phyloP scores from a whole-genome alignment of 805 yeast species.

The Wickerhamomyces ciferrii region DNA sequence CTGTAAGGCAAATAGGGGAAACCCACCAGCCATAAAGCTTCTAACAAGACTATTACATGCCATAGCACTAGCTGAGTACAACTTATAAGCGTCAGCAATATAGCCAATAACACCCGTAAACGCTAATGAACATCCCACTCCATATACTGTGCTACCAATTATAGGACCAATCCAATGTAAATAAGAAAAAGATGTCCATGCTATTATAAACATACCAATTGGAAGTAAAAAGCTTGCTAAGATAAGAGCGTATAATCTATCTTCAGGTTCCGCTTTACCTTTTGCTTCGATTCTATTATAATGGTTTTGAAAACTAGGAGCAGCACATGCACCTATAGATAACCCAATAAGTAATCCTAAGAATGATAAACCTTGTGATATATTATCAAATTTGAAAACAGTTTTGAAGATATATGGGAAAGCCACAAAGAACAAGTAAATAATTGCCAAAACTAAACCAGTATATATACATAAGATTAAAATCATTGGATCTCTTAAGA shows the following conservation, averaged over 20 bases:
- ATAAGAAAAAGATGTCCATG: conserved; percentile 57
- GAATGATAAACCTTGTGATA: conserved; percentile 62
- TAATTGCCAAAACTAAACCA: conserved; percentile 51
- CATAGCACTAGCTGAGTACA: conserved; percentile 48
- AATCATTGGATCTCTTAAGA: conserved; percentile 51
- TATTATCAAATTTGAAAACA: conserved; percentile 45
- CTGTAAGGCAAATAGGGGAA: conserved; percentile 52
- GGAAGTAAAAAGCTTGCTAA: conserved; percentile 65
- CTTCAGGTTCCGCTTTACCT: conserved; percentile 53
- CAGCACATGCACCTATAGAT: conserved; percentile 38
- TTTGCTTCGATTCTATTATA: conserved; percentile 38
- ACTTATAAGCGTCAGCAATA: conserved; percentile 57
- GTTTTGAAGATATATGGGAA: conserved; percentile 54
- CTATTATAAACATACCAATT: conserved; percentile 66
- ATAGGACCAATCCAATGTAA: conserved; percentile 73
- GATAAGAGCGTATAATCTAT: conserved; percentile 52
- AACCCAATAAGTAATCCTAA: conserved; percentile 52
- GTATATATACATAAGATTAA: conserved; percentile 48
- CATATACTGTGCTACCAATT: conserved; percentile 70
- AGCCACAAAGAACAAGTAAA: conserved; percentile 62
- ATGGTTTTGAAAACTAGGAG: conserved; percentile 35
- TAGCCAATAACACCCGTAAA: conserved; percentile 66
- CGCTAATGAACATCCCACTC: conserved; percentile 60
- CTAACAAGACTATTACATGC: conserved; percentile 48
- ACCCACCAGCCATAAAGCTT: conserved; percentile 48